A percentile compares a stretch with the other conserved stretches of the same genome.
phyloP scores from a whole-genome alignment of 768 basidiomycete genomes.

The Leccinum obscurum region DNA sequence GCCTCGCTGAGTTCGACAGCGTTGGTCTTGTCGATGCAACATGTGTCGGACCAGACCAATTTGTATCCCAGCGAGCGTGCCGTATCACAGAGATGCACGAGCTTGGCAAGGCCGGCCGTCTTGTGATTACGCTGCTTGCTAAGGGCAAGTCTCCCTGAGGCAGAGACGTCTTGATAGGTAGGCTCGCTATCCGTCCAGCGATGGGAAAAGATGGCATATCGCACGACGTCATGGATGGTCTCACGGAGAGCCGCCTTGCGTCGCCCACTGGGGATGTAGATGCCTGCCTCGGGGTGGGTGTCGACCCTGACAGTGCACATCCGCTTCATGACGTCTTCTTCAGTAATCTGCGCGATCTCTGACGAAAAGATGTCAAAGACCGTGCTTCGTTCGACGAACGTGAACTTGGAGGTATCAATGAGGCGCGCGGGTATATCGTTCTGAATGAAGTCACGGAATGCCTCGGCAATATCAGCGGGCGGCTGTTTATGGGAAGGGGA shows the following conservation, averaged over 20 bases:
- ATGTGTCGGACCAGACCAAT: constrained; percentile 32
- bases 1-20: constrained; percentile 30
- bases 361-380: constrained; percentile 20
- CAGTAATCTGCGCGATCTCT: constrained; percentile 18
- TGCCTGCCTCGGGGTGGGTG: constrained; percentile 12
- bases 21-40: constrained; percentile 31
- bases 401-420: constrained; percentile 25
- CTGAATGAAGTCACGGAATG: constrained; percentile 21
- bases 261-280: constrained; percentile 8
- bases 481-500: background rate
- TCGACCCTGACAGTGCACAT: background rate
- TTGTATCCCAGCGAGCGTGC: constrained; percentile 20
- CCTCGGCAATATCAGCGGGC: constrained; percentile 2
- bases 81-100: constrained; percentile 22
- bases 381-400: constrained; percentile 22
- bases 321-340: constrained; percentile 14
- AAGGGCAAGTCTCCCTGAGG: background rate
- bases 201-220: constrained; percentile 29
- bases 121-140: constrained; percentile 9
- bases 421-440: constrained; percentile 29
- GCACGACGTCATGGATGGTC: constrained; percentile 21
- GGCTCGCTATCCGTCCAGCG: constrained; percentile 26
- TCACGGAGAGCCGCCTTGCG: constrained; percentile 17
- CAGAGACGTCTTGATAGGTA: constrained; percentile 19
- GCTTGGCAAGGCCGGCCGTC: constrained; percentile 16